phyloP scores from a whole-genome alignment of 2,329 filamentous ascomycete species.

The Scytalidium sp. region DNA sequence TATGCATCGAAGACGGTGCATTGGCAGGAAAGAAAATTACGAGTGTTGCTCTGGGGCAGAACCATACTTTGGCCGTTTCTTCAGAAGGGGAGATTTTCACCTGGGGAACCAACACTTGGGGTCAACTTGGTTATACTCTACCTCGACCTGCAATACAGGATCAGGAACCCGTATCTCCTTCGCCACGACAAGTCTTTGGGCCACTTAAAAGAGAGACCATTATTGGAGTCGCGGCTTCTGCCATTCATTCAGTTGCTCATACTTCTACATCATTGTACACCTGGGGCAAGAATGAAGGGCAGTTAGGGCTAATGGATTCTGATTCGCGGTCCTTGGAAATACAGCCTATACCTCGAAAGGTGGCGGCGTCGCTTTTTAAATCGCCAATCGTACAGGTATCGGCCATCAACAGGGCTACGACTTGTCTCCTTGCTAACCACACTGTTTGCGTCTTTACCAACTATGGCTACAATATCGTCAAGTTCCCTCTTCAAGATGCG shows the following conservation, averaged over 20 bases:
- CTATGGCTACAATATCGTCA: constrained; percentile 90
- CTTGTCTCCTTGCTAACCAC: constrained; percentile 78
- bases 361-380: constrained; percentile 79
- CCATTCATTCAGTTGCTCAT: constrained; percentile 87
- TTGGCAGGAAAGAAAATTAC: constrained; percentile 71
- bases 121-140: constrained; percentile 81
- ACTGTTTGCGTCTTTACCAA: constrained; percentile 94
- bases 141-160: constrained; percentile 66
- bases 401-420: constrained; percentile 87
- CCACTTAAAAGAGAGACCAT: constrained; percentile 83
- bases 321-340: constrained; percentile 86
- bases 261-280: constrained; percentile 81
- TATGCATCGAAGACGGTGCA: constrained; percentile 72
- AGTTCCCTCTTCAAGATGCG: constrained; percentile 71
- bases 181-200: constrained; percentile 87
- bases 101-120: constrained; percentile 86
- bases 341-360: constrained; percentile 79
- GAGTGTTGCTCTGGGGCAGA: constrained; percentile 82
- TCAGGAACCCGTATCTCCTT: constrained; percentile 77
- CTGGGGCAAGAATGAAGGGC: constrained; percentile 93
- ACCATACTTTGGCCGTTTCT: constrained; percentile 83
- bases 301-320: constrained; percentile 90
- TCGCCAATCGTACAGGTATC: constrained; percentile 73
- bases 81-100: constrained; percentile 89
- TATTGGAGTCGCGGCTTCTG: constrained; percentile 80